Evolutionary conservation across 2,329 filamentous ascomycete species (phyloP), one percentile per base, ranked within the genome.

Genomic region (Malbranchea zuffiana): DNA sequence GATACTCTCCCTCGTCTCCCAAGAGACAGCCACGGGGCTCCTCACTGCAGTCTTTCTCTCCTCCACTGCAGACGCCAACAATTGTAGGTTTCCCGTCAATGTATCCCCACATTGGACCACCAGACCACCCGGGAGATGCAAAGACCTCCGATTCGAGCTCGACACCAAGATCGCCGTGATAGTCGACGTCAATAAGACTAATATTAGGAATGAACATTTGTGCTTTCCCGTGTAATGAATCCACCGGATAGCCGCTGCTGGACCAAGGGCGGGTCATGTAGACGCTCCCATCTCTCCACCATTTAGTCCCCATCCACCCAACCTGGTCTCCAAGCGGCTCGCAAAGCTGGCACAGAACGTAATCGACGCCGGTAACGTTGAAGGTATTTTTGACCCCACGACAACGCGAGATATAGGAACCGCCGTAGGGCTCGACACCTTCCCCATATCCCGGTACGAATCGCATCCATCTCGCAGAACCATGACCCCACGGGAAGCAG

Each of bases 241-340:
- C 46, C 10, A 41, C 34, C 12, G 47, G 47, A 32, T 50, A 50
- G 7, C 47, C 47, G 11, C 46, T 48, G 35, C 46, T 50, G 20
- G 36, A 37, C 47, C 47, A 50, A 26, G 34, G 13, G 10, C 40
- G 27, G 23, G 32, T 26, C 32, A 41, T 36, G 31, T 50, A 50
- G 10, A 24, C 16, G 5, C 24, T 16, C 11, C 32, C 36, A 23
- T 47, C 39, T 5, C 33, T 33, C 46, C 44, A 47, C 47, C 47
- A 50, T 21, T 41, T 36, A 16, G 47, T 50, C 2, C 46, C 46
- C 46, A 50, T 48, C 47, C 47, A 50, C n/a, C 47, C 47, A n/a
- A 42, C 31, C 26, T 26, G 28, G 6, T 50, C 44, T 19, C 47
- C 47, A 7, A 50, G 42, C 3, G 47, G 44, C 15, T 50, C 39